Evolutionary conservation across 2,329 filamentous ascomycete species (phyloP).

Genomic region (Mycogone perniciosa): DNA sequence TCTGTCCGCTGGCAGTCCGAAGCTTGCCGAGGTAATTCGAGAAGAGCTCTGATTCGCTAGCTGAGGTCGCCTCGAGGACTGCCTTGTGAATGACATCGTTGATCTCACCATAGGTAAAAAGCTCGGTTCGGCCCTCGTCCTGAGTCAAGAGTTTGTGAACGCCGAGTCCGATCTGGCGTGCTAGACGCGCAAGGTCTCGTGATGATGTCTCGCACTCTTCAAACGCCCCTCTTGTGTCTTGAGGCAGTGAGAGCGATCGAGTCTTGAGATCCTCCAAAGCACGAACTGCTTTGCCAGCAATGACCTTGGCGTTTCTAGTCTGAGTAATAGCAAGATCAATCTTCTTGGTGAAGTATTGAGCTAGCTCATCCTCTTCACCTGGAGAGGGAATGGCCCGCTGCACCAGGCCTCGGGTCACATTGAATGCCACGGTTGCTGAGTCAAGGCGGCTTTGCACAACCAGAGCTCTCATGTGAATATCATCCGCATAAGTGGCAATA

Average conservation of each 20-base stretch:
- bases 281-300: constrained; percentile 70
- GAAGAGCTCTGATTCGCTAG: constrained; percentile 62
- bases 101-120: constrained; percentile 61
- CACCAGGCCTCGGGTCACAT: constrained; percentile 58
- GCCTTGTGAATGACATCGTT: constrained; percentile 55
- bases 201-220: constrained; percentile 61
- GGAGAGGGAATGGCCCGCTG: constrained; percentile 53
- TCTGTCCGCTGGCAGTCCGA: constrained; percentile 54
- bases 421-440: constrained; percentile 62
- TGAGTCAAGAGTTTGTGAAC: constrained; percentile 57
- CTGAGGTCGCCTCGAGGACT: constrained; percentile 39
- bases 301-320: constrained; percentile 76
- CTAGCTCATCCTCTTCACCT: constrained; percentile 55
- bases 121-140: constrained; percentile 64
- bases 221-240: constrained; percentile 62
- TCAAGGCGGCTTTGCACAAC: constrained; percentile 79
- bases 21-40: constrained; percentile 62
- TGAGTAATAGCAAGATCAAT: constrained; percentile 66
- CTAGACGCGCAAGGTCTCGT: constrained; percentile 58
- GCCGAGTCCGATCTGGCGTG: constrained; percentile 59
- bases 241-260: constrained; percentile 65
- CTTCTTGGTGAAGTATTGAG: constrained; percentile 61
- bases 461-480: constrained; percentile 68
- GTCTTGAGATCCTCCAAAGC: constrained; percentile 71
- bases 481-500: constrained; percentile 68